Evolutionary conservation across 192 early-diverging fungal genomes (phyloP), one percentile per base, ranked within the genome.

Genomic region (Rhizoclosmatium sp.): DNA sequence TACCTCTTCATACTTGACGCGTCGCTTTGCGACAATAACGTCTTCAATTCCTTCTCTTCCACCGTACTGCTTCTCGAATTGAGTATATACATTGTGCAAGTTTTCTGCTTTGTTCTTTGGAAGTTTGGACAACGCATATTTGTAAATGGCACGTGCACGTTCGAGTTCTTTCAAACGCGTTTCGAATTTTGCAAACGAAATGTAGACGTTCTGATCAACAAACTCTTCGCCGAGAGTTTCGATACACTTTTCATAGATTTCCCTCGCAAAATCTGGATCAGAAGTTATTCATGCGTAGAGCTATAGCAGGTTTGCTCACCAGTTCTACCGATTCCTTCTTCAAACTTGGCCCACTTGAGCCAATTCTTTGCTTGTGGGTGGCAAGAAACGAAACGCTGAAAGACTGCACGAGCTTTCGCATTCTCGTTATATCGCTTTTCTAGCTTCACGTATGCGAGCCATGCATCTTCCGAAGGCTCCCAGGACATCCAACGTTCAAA

Each of bases 401-500:
- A 96, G 19, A 99, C 84, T 1, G 84, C 84, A 3, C 97, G 86
- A 7, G 94, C 97, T 12, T 92, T 86, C 44, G 93, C 96, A 60
- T 87, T 79, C 81, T 99, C 97, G 47, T 88, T 82, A 80, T 99
- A 91, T 77, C 88, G 86, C 66, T 88, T 89, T 80, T 99, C 98
- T 82, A 99, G 92, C 83, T 97, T 95, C 60, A 98, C 92, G 78
- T 95, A 99, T 2, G 97, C 95, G 77, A 85, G 84, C 98, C 98
- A 99, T 1, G 95, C 96, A 21, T 92, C 93, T 71, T 95, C 94
- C 47, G 91, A 85, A 19, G 97, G 97, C 76, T 98, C 96, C 97
- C 98, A 99, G 71, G 93, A 90, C 97, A 99, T 99, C 98, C 98
- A 99, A 51, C 98, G 90, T 69, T 98, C 95, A 91, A 99, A 99